Base-by-base conservation (phyloP, 2,329 filamentous ascomycete species). In the Trichoderma oligosporum region DNA sequence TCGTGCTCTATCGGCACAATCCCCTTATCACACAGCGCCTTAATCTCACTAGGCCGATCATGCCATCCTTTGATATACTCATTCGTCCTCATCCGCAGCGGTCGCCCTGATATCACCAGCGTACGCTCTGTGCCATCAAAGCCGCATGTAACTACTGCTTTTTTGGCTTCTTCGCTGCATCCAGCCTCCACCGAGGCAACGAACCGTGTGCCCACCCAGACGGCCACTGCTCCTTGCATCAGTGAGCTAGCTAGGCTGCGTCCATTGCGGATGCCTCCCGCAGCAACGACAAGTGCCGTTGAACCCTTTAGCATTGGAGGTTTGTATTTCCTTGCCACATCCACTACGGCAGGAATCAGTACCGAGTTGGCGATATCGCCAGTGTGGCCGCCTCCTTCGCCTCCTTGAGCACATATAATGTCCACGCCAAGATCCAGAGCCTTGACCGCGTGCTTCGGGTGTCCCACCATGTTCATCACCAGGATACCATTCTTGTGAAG, bases 401-500 rank as follows among this genome's bases (percentile, higher is more conserved):
- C 91, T 45, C 93, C 93, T 76, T 97, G 93, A 2, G 92, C 86
- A 70, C 91, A 96, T 5, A 97, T 82, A 62, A 97, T 86, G 73
- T 97, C 93, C 8, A 96, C 91, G 41, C 93, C 93, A 0, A 87
- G 82, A 48, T 91, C 84, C 4, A 97, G 77, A 2, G 92, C 92
- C 76, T 97, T 97, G 70, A 87, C 82, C 1, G 92, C 92, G 71
- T 97, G 93, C 70, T 88, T 91, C 2, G 93, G 92, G 66, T 92
- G 89, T 0, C 93, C 93, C 18, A 97, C 91, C 92, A 97, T 97
- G 72, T 97, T 97, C 91, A 97, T 97, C 33, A 97, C 80, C 59
- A 95, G 70, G 38, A 97, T 88, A 0, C 88, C 89, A 0, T 88
- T 87, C 7, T 80, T 79, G 68, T 97, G 93, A 42, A 97, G 78